phyloP scores from a whole-genome alignment of 1,284 basidiomycete genomes.

The Marasmius sp. region DNA sequence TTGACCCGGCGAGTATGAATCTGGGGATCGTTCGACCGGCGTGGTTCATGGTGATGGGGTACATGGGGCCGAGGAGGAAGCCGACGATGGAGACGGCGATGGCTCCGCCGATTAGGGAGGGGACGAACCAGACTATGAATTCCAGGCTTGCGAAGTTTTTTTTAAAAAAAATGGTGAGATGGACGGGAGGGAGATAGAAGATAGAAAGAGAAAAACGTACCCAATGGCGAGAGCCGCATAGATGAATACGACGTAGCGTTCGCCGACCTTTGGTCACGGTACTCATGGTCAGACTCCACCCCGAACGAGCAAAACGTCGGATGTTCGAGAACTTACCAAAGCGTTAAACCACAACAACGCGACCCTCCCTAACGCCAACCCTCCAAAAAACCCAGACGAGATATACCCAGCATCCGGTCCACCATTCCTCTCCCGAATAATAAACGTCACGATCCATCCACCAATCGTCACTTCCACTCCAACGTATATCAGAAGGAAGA shows the following conservation, averaged over 20 bases:
- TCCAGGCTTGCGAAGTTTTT: conserved; percentile 39
- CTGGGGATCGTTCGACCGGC: conserved; percentile 23
- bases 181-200: not conserved
- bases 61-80: conserved; percentile 30
- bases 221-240: conserved; percentile 22
- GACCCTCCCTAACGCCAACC: not conserved
- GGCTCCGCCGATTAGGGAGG: conserved; percentile 45
- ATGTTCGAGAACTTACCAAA: not conserved
- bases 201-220: conserved; percentile 6
- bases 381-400: conserved; percentile 55
- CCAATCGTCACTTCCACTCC: conserved; percentile 69
- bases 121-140: conserved; percentile 50
- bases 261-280: conserved; percentile 20
- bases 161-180: too few relatives aligned
- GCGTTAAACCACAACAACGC: not conserved
- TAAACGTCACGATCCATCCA: conserved; percentile 66
- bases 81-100: conserved; percentile 35
- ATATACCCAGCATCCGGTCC: conserved; percentile 34
- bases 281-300: too few relatives aligned
- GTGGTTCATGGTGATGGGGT: conserved; percentile 26
- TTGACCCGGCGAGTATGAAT: conserved; percentile 23
- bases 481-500: conserved; percentile 68
- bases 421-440: conserved; percentile 46
- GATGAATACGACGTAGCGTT: conserved; percentile 20
- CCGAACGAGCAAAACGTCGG: not conserved